Conservation (phyloP, 495 filamentous ascomycete species). For the Xylaria sp. region DNA sequence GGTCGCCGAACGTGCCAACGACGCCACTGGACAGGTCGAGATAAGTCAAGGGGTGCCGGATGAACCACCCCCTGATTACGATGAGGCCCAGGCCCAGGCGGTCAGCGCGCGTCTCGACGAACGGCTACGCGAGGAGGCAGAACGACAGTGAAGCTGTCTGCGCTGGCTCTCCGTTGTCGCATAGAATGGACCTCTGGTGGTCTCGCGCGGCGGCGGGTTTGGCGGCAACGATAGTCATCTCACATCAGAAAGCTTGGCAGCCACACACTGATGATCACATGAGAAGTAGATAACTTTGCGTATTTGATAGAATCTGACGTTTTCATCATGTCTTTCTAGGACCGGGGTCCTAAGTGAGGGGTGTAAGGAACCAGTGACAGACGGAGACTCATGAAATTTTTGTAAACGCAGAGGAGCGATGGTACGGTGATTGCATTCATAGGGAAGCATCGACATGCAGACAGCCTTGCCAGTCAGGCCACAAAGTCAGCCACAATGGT, state of each 20-base stretch:
- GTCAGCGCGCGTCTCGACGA: constrained; percentile 61
- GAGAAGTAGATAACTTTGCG: constrained; percentile 12
- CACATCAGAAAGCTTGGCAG: constrained; percentile 24
- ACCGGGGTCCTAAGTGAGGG: neutral
- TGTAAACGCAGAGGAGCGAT: neutral
- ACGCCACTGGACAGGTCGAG: constrained; percentile 34
- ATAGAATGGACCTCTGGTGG: neutral
- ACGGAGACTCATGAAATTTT: neutral
- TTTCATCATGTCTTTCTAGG: constrained; percentile 10
- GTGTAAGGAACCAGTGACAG: constrained; percentile 8
- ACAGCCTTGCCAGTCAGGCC: constrained; percentile 22
- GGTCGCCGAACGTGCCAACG: constrained; percentile 21
- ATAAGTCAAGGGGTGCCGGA: constrained; percentile 58
- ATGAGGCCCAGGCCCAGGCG: constrained; percentile 84
- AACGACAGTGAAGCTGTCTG: constrained; percentile 45
- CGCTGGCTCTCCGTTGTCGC: neutral
- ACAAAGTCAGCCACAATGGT: constrained; percentile 21
- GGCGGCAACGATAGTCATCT: constrained; percentile 10
- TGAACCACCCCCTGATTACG: constrained; percentile 92
- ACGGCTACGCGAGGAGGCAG: constrained; percentile 53
- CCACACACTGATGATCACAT: constrained; percentile 8
- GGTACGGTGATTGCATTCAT: constrained; percentile 9
- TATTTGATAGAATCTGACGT: constrained; percentile 20
- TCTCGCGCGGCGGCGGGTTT: neutral
- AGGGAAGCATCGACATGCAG: constrained; percentile 1